Base-by-base conservation (phyloP, 2,329 filamentous ascomycete genomes). In the Colletotrichum somersetense region DNA sequence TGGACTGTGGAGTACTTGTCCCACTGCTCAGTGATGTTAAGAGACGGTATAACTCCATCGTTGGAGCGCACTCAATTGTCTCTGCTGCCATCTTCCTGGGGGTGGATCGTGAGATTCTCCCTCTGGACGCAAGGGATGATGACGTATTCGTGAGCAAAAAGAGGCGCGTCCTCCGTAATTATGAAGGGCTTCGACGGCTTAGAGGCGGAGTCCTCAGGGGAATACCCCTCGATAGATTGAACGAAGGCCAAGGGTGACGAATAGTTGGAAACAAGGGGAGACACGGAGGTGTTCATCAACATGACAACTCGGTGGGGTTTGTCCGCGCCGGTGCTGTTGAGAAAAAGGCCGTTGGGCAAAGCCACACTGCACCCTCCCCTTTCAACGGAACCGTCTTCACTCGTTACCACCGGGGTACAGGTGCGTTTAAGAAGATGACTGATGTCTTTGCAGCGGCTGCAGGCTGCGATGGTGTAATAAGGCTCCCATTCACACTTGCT, bases 181-280 rank as follows among this genome's bases (percentile, higher is more conserved):
- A 53, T 53, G 50, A 33, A 53, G 26, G 50, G 14, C 16, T 53
- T 18, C 26, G 50, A 33, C 7, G 16, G 26, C 6, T 30, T 52
- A 23, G 12, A 52, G 23, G 23, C n/a, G n/a, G 26, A 57, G n/a
- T 16, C n/a, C 18, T 40, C 50, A 26, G 30, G 3, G 8, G 62
- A 52, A n/a, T 40, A 55, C 3, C 26, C 64, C 12, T 55, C 33
- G 30, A 72, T 72, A 30, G 69, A 64, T 26, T 72, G 69, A 46
- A 68, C 33, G 5, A 64, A n/a, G 26, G 64, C 64, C 11, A 72
- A 42, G 2, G 69, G 69, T 2, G 26, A 26, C 2, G 40, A 53
- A 38, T 72, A 68, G 3, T 66, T 72, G 42, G 63, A 67, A 20
- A 64, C 52, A 14, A 72, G 58, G 5, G 64, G 52, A 18, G 20